These are phyloP conservation scores for Boletus tomentosulus DNA, from an alignment of 768 basidiomycete genomes.

Conservation along the genomic window DNA sequence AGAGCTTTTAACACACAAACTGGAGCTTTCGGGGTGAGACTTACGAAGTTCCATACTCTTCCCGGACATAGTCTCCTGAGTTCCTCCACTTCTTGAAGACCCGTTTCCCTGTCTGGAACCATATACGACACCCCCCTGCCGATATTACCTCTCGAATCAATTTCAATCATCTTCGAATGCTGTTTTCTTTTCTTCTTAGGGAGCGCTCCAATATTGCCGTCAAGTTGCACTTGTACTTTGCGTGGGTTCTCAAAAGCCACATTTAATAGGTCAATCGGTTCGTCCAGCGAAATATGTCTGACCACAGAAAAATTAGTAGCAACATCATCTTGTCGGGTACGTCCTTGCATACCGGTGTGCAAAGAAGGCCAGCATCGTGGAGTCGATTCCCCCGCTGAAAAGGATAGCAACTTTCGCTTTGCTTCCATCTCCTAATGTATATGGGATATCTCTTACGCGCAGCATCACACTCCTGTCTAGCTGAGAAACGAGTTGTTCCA, in stretches of 20 bases:
- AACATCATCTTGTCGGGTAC: background rate
- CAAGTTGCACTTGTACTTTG: conserved; percentile 49
- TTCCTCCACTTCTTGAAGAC: conserved; percentile 73
- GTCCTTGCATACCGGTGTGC: conserved; percentile 57
- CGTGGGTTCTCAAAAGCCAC: conserved; percentile 97
- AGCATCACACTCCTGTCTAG: conserved; percentile 66
- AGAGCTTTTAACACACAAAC: background rate
- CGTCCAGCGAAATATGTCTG: conserved; percentile 68
- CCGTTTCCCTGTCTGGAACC: conserved; percentile 88
- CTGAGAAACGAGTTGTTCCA: conserved; percentile 49
- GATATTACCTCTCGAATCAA: background rate
- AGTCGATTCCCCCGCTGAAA: conserved; percentile 97
- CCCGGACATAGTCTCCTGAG: conserved; percentile 69
- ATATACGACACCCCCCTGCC: conserved; percentile 42
- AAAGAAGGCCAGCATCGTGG: conserved; percentile 74
- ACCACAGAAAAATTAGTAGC: background rate
- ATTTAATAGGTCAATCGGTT: conserved; percentile 89
- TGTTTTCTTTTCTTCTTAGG: conserved; percentile 42
- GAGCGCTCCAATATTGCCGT: conserved; percentile 44
- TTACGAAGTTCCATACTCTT: conserved; percentile 87
- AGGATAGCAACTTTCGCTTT: conserved; percentile 72
- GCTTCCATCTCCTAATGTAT: conserved; percentile 32
- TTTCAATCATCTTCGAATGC: conserved; percentile 9
- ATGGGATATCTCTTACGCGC: conserved; percentile 67
- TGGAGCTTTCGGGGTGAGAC: conserved; percentile 17